Conservation (phyloP, 1,284 basidiomycete species). For the Leccinum fallax region DNA sequence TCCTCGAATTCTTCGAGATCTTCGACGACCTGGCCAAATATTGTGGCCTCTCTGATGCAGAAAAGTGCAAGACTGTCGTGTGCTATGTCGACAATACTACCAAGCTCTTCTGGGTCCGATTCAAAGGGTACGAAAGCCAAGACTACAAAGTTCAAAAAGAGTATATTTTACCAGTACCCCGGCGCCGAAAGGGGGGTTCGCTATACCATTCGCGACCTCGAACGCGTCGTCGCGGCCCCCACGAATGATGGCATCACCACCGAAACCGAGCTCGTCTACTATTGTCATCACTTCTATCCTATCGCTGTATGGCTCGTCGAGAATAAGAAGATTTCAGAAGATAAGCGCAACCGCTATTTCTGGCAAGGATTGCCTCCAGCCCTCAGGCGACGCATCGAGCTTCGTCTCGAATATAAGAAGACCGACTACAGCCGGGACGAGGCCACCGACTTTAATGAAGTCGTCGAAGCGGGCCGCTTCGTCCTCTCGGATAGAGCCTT, state of each 20-base stretch:
- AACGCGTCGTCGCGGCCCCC: neutral
- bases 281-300: conserved; percentile 2
- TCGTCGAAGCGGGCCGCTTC: neutral
- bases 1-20: conserved; percentile 9
- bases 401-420: neutral
- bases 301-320: conserved; percentile 13
- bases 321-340: conserved; percentile 8
- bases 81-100: conserved; percentile 6
- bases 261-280: conserved; percentile 8
- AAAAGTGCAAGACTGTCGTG: conserved; percentile 14
- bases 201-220: neutral
- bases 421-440: neutral
- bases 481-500: neutral
- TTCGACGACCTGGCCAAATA: conserved; percentile 6
- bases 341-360: neutral
- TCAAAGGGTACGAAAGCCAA: neutral
- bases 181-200: neutral
- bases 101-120: neutral
- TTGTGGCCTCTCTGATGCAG: neutral
- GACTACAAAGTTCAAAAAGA: neutral
- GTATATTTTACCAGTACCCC: neutral
- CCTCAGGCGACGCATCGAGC: neutral
- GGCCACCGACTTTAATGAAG: neutral
- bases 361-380: neutral
- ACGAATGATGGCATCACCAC: conserved; percentile 7